Evolutionary conservation across 73 alveolate genomes (phyloP).

Genomic region (Paramecium pentaurelia): DNA sequence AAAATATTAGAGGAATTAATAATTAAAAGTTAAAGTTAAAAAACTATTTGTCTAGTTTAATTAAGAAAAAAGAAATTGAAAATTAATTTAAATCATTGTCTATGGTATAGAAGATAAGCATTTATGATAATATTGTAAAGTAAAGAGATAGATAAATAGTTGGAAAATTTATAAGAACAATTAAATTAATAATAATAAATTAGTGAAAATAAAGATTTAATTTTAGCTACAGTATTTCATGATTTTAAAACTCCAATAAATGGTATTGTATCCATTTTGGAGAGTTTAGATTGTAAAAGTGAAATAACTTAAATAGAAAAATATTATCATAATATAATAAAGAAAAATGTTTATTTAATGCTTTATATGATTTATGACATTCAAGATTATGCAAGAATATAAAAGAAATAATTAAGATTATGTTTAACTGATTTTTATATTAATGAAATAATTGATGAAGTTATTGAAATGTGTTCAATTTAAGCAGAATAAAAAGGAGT

Average conservation of each 20-base stretch:
- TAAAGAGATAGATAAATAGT: neutral
- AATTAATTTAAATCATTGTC: neutral
- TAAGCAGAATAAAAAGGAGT: slow-evolving; percentile 42
- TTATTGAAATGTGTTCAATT: neutral
- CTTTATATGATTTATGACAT: slow-evolving; percentile 58
- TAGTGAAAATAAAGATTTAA: slow-evolving; percentile 27
- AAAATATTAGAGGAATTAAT: neutral
- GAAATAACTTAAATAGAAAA: neutral
- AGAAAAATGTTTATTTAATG: slow-evolving; percentile 29
- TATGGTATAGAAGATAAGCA: neutral
- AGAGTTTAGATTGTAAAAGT: neutral
- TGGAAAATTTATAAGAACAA: neutral
- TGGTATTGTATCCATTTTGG: slow-evolving; percentile 43
- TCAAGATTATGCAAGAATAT: slow-evolving; percentile 41
- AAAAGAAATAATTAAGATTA: slow-evolving; percentile 18
- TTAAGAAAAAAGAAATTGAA: neutral
- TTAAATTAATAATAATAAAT: neutral
- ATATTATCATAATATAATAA: neutral
- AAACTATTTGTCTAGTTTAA: neutral
- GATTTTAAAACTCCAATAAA: slow-evolving; percentile 58
- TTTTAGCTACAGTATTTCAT: slow-evolving; percentile 47
- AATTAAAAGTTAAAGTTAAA: neutral
- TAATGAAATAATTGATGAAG: neutral
- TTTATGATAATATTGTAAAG: neutral
- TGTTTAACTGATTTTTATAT: neutral